A percentile compares a stretch with the other conserved stretches of the same genome.
Evolutionary conservation across 139 green algal species (phyloP).

Genomic region (Yamagishiella unicocca): DNA sequence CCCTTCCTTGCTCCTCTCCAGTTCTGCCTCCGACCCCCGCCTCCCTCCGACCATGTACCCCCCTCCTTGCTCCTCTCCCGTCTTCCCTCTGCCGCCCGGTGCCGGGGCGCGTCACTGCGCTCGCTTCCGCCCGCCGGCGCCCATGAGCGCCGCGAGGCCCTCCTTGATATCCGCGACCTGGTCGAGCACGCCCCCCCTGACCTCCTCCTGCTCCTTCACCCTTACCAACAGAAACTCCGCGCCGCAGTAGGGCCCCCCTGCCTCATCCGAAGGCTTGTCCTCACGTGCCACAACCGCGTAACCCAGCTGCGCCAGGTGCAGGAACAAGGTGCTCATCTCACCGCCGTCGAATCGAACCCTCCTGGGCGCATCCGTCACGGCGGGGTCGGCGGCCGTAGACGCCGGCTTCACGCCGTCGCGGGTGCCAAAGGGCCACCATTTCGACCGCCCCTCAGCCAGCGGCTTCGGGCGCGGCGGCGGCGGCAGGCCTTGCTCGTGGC

Average conservation of each 20-base stretch:
- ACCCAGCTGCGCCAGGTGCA: constrained; percentile 24
- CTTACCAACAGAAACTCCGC: constrained; percentile 9
- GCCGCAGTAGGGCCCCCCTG: neutral
- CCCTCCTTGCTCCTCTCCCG: too few relatives aligned
- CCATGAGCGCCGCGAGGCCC: neutral
- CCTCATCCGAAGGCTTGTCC: neutral
- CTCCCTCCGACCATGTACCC: too few relatives aligned
- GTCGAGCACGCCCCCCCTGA: neutral
- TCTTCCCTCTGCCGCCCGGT: too few relatives aligned
- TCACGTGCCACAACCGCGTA: neutral
- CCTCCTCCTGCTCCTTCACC: neutral
- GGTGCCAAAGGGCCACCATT: too few relatives aligned
- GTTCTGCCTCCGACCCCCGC: too few relatives aligned
- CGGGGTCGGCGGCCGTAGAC: neutral
- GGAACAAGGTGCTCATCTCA: neutral
- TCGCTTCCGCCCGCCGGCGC: neutral
- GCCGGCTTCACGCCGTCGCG: too few relatives aligned
- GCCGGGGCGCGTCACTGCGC: too few relatives aligned
- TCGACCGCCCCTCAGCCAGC: too few relatives aligned
- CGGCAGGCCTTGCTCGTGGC: too few relatives aligned
- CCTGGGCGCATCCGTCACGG: neutral
- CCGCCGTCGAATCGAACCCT: neutral
- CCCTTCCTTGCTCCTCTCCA: too few relatives aligned
- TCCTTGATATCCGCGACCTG: neutral
- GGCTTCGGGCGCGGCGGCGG: neutral